Conservation (phyloP, 345 rosid genomes). For the Aquilaria sinensis region DNA sequence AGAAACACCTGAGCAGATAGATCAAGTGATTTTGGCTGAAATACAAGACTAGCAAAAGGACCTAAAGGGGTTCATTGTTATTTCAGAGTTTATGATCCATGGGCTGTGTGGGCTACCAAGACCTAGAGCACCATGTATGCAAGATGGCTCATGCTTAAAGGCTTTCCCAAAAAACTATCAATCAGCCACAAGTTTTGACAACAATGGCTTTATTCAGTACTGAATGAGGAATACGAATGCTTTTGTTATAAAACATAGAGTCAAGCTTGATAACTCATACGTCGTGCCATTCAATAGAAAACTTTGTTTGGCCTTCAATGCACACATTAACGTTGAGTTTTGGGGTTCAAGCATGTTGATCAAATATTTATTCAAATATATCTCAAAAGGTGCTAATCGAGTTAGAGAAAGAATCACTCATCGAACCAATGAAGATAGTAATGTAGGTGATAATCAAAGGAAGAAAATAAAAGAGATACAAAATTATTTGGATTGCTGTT, state of each 20-base stretch:
- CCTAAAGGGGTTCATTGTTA: neutral
- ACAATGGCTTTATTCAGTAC: neutral
- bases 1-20: neutral
- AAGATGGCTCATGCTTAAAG: neutral
- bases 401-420: too few species aligned
- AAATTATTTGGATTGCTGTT: neutral
- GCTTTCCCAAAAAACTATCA: neutral
- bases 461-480: neutral
- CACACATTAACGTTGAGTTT: slow-evolving; percentile 6
- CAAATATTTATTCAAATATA: slow-evolving; percentile 4
- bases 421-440: neutral
- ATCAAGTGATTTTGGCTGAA: neutral
- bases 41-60: neutral
- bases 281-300: slow-evolving; percentile 4
- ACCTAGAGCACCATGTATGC: neutral
- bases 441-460: neutral
- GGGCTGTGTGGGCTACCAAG: slow-evolving; percentile 3
- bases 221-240: neutral
- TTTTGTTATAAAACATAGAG: neutral
- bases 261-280: neutral
- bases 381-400: neutral
- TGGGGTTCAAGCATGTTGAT: neutral
- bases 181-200: neutral
- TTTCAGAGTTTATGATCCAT: neutral
- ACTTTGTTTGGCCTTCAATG: neutral